Base-by-base conservation (phyloP, 768 basidiomycete genomes). In the Hysterangium stoloniferum region DNA sequence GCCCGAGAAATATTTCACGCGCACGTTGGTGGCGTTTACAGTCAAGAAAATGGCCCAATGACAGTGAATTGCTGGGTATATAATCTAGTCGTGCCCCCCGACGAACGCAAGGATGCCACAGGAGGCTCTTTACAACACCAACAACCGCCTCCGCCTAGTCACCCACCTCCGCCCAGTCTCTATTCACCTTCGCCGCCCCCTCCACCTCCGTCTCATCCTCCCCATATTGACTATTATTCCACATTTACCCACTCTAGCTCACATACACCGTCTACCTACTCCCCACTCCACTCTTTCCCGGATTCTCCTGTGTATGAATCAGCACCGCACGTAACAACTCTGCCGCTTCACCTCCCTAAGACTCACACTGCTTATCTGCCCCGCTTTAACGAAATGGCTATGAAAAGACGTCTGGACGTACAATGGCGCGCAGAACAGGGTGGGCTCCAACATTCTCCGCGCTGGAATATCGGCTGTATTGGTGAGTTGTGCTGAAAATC, bases 351-450 rank as follows among this genome's bases (percentile, higher is more conserved):
- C 22, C 24, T n/a, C n/a, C n/a, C n/a, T 8, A 45, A 19, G 29
- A 28, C 37, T 42, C 19, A 35, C 25, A 42, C 33, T n/a, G 11
- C 2, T 67, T 85, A 82, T 63, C 65, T 88, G 33, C 80, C 85
- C 0, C 59, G 83, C 27, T 87, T 88, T 65, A 87, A 87, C 62
- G 81, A 87, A 65, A 79, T 76, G 2, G 83, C 83, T 37, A 65
- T 70, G 40, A 84, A 86, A 57, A 77, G 84, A 34, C 73, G 81
- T 38, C 68, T 85, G 52, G 68, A 64, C 19, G 75, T 86, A 7
- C 74, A 78, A 45, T 88, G 86, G 57, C 67, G 70, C 11, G 76
- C 81, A 4, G 64, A 70, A 41, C 81, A 82, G 56, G 66, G 68
- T 27, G 86, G 85, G 35, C 84, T 82, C 15, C 66, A 80, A 4